Evolutionary conservation across 2,329 filamentous ascomycete genomes (phyloP).

Genomic region (Venturia oleaginea): DNA sequence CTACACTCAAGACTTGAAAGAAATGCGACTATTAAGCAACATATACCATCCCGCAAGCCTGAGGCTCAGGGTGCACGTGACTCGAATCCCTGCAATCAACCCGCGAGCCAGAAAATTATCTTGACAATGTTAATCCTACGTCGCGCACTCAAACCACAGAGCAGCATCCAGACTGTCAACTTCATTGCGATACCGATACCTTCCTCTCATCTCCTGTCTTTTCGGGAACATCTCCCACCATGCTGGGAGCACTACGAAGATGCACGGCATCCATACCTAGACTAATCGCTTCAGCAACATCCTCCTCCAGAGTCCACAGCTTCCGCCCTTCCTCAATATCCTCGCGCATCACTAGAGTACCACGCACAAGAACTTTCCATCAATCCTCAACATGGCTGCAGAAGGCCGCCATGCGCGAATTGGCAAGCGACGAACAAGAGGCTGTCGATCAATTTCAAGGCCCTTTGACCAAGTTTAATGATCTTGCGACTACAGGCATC

Average conservation of each 20-base stretch:
- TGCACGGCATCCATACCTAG: slow-evolving; percentile 30
- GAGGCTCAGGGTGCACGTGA: neutral
- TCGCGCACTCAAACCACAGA: neutral
- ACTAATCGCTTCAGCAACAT: slow-evolving; percentile 21
- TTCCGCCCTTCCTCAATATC: neutral
- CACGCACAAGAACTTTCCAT: neutral
- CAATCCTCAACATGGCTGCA: slow-evolving; percentile 5
- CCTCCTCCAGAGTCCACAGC: slow-evolving; percentile 17
- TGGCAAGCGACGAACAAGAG: neutral
- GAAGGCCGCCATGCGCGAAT: neutral
- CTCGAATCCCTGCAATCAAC: neutral
- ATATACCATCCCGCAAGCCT: neutral
- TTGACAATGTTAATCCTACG: neutral
- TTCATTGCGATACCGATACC: neutral
- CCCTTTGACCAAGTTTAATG: slow-evolving; percentile 34
- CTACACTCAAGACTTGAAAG: too few species aligned
- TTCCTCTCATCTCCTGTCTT: neutral
- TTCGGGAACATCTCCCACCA: slow-evolving; percentile 24
- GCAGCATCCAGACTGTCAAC: neutral
- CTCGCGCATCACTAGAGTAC: neutral
- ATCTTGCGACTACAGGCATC: slow-evolving; percentile 35
- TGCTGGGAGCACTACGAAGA: slow-evolving; percentile 36
- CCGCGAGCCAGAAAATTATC: neutral
- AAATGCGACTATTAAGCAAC: too few species aligned
- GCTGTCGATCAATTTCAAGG: slow-evolving; percentile 17